Evolutionary conservation across 1,139 yeast species (phyloP).

Genomic region (Pichia sp.): DNA sequence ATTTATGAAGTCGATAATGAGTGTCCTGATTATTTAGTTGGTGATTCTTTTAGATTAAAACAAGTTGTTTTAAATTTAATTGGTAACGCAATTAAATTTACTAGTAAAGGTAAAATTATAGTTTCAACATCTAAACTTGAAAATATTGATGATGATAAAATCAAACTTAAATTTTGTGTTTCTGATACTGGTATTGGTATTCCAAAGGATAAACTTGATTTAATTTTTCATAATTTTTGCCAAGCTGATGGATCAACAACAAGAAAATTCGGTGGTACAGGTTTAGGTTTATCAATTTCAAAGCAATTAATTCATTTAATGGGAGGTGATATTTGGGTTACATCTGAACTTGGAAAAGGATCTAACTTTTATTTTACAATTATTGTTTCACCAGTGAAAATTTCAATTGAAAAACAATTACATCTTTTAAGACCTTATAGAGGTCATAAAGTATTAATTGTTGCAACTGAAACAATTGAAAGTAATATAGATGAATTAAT

Average conservation of each 20-base stretch:
- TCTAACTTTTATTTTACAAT: slow-evolving; percentile 77
- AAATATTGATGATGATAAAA: slow-evolving; percentile 39
- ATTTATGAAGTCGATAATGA: slow-evolving; percentile 78
- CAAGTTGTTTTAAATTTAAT: slow-evolving; percentile 80
- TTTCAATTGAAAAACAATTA: slow-evolving; percentile 55
- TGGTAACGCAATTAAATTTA: slow-evolving; percentile 83
- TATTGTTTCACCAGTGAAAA: slow-evolving; percentile 67
- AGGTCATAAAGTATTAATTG: slow-evolving; percentile 61
- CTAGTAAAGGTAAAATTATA: slow-evolving; percentile 71
- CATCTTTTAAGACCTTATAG: slow-evolving; percentile 70
- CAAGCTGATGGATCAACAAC: slow-evolving; percentile 93
- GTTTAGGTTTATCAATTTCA: slow-evolving; percentile 79
- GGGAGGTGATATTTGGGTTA: slow-evolving; percentile 92
- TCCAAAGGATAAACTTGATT: slow-evolving; percentile 71
- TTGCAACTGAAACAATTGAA: slow-evolving; percentile 52
- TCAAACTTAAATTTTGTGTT: slow-evolving; percentile 75
- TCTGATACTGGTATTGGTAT: slow-evolving; percentile 89
- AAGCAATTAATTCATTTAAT: slow-evolving; percentile 78
- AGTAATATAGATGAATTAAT: slow-evolving; percentile 36
- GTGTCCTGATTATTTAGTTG: slow-evolving; percentile 79
- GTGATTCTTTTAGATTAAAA: slow-evolving; percentile 79
- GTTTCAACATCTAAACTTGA: slow-evolving; percentile 52
- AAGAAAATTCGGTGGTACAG: slow-evolving; percentile 87
- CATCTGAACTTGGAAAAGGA: slow-evolving; percentile 74
- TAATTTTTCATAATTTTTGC: slow-evolving; percentile 81